Percentiles rank a stretch among this genome's conserved stretches.
Conservation (phyloP, 306 rosid species). For the Cucumis melo region DNA sequence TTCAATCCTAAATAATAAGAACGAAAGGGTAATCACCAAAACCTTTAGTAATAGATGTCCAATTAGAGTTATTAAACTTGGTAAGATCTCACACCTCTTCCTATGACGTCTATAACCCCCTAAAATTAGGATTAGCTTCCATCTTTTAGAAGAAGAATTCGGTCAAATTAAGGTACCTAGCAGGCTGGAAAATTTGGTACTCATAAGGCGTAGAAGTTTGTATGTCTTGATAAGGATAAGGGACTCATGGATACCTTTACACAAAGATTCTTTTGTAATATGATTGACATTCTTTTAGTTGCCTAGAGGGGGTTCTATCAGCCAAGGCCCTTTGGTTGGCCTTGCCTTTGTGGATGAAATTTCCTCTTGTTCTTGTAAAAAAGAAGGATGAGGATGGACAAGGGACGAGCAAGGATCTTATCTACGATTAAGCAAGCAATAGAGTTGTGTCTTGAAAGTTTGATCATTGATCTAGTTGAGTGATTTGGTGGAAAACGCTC, state of each 20-base stretch:
- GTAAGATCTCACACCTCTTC: too few relatives aligned
- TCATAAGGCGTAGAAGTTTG: background rate
- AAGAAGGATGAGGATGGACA: background rate
- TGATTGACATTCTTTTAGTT: too few relatives aligned
- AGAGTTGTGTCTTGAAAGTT: background rate
- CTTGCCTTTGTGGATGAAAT: too few relatives aligned
- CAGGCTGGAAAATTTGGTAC: background rate
- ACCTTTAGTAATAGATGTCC: too few relatives aligned
- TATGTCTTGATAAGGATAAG: background rate
- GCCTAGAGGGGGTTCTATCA: too few relatives aligned
- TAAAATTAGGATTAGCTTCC: background rate
- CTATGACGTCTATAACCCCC: too few relatives aligned
- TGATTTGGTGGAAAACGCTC: background rate
- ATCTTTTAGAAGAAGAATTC: background rate
- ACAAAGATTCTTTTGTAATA: too few relatives aligned
- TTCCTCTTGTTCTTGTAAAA: too few relatives aligned
- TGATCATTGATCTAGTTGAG: background rate
- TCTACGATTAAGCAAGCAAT: background rate
- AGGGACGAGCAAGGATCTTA: background rate
- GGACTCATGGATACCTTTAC: background rate
- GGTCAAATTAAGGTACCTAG: background rate
- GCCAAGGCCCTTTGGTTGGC: too few relatives aligned
- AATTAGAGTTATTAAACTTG: too few relatives aligned
- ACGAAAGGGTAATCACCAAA: too few relatives aligned
- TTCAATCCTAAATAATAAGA: too few relatives aligned